Conservation (phyloP, 306 rosid species). For the Lagenaria siceraria region DNA sequence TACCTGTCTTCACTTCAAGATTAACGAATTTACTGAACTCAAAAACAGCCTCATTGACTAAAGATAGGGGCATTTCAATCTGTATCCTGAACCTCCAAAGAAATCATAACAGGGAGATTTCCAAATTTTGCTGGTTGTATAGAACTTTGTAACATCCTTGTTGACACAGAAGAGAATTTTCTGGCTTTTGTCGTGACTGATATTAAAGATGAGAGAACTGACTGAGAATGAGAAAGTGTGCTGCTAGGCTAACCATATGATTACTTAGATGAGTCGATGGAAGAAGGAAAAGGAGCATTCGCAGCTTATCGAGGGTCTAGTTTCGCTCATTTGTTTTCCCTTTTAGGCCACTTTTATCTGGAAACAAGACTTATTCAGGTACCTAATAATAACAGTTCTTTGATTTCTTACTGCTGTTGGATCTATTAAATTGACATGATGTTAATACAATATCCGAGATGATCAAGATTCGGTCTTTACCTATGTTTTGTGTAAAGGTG, state of each 20-base stretch:
- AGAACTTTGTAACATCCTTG: neutral
- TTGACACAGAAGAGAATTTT: neutral
- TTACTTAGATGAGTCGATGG: neutral
- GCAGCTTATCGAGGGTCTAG: neutral
- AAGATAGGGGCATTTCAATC: neutral
- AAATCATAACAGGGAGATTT: neutral
- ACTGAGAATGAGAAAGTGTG: neutral
- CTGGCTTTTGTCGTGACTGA: neutral
- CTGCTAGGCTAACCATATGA: neutral
- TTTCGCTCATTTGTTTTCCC: neutral
- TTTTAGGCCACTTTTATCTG: neutral
- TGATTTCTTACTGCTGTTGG: neutral
- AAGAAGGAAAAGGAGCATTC: neutral
- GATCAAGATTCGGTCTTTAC: neutral
- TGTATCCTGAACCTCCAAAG: neutral
- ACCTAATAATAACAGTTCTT: neutral
- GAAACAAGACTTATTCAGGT: neutral
- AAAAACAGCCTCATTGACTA: neutral
- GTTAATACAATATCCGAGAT: neutral
- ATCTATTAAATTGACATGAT: neutral
- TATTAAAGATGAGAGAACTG: neutral
- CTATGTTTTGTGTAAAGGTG: neutral
- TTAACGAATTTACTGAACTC: neutral
- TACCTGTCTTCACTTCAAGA: conserved; percentile 9
- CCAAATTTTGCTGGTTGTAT: neutral